Conservation (phyloP, 2,329 filamentous ascomycete genomes). For the Byssoonygena ceratinophila region DNA sequence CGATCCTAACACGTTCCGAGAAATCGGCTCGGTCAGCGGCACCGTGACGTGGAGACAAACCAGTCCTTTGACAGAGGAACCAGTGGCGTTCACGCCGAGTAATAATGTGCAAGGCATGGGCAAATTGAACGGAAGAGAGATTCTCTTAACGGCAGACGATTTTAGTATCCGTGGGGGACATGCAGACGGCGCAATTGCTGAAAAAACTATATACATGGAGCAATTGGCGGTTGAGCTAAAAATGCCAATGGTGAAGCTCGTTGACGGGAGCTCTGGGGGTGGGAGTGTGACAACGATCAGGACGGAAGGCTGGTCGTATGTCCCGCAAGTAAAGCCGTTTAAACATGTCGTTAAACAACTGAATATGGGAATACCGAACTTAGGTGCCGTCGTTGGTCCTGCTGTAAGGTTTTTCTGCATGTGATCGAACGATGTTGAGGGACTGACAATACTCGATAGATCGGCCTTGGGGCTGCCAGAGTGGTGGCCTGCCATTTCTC, state of each 20-base stretch:
- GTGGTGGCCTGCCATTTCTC: constrained; percentile 54
- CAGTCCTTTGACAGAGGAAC: constrained; percentile 29
- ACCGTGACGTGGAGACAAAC: constrained; percentile 48
- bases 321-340: constrained; percentile 49
- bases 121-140: constrained; percentile 42
- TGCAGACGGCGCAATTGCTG: constrained; percentile 49
- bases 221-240: constrained; percentile 49
- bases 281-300: constrained; percentile 52
- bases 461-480: constrained; percentile 52
- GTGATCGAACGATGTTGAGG: background rate
- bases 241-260: constrained; percentile 52
- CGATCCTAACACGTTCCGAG: constrained; percentile 46
- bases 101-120: constrained; percentile 56
- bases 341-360: constrained; percentile 46
- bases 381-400: constrained; percentile 53
- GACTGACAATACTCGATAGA: constrained; percentile 24
- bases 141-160: constrained; percentile 55
- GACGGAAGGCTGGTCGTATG: constrained; percentile 47
- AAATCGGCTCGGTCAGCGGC: constrained; percentile 52
- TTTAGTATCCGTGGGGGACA: constrained; percentile 54
- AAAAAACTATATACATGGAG: constrained; percentile 53
- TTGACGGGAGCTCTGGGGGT: constrained; percentile 54
- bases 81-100: constrained; percentile 45
- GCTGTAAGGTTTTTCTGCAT: constrained; percentile 30
- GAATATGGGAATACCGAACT: constrained; percentile 53